These are phyloP conservation scores for Hanseniaspora vineae DNA, from an alignment of 805 yeast species.

Conservation along the genomic window DNA sequence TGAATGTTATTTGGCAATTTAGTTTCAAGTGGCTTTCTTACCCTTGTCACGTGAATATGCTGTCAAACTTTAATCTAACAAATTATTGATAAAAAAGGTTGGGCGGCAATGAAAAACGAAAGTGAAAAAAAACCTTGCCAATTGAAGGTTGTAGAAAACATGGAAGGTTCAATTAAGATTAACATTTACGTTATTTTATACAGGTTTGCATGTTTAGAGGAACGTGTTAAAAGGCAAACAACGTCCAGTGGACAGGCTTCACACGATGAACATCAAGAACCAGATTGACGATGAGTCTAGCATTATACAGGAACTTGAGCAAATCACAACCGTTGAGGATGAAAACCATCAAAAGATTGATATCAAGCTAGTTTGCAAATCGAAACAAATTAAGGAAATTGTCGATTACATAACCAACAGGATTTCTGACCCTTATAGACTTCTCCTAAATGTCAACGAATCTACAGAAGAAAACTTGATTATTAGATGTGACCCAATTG, in stretches of 20 bases:
- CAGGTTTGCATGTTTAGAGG: too few species aligned
- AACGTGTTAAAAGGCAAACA: background rate
- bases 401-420: background rate
- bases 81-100: background rate
- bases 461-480: background rate
- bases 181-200: too few species aligned
- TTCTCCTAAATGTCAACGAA: background rate
- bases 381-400: background rate
- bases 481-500: background rate
- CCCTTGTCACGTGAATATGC: too few species aligned
- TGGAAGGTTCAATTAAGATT: too few species aligned
- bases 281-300: too few species aligned
- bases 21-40: too few species aligned
- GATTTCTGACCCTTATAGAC: background rate
- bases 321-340: background rate
- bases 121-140: too few species aligned
- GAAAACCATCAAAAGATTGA: background rate
- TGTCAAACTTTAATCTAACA: too few species aligned
- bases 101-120: background rate
- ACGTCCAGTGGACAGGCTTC: background rate
- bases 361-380: background rate
- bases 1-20: too few species aligned
- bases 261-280: too few species aligned
- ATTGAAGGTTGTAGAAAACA: too few species aligned
- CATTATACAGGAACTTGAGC: background rate